Percentiles rank a stretch among this genome's conserved stretches.
phyloP scores from a whole-genome alignment of 1,284 basidiomycete genomes.

The Limonomyces culmigenus region DNA sequence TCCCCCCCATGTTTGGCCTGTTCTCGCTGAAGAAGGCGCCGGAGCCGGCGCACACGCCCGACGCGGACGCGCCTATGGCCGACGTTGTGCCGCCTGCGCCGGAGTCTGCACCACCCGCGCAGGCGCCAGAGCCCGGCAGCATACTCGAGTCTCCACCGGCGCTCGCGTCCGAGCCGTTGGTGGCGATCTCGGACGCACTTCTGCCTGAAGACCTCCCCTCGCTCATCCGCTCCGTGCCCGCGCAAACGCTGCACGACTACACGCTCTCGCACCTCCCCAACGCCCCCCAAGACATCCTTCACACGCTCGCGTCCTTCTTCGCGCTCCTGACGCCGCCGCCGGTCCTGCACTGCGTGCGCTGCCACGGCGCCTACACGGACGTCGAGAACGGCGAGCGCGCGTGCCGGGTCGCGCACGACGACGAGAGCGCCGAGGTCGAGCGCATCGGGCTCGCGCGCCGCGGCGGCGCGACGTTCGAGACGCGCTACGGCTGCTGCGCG shows the following conservation, averaged over 20 bases:
- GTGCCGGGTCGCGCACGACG: conserved; percentile 33
- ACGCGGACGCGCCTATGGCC: too few species aligned
- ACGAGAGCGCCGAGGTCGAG: conserved; percentile 34
- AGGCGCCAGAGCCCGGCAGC: too few species aligned
- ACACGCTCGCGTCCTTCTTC: conserved; percentile 36
- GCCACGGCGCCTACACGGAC: conserved; percentile 34
- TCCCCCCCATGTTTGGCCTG: too few species aligned
- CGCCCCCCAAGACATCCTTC: conserved; percentile 14
- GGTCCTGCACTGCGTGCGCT: conserved; percentile 50
- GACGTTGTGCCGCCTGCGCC: too few species aligned
- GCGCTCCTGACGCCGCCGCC: conserved; percentile 42
- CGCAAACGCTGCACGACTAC: conserved; percentile 49
- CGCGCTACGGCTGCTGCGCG: conserved; percentile 54
- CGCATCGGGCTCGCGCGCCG: conserved; percentile 14
- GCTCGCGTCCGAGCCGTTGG: too few species aligned
- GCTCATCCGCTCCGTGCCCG: conserved; percentile 36
- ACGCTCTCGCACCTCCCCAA: conserved; percentile 29
- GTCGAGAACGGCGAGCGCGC: conserved; percentile 19
- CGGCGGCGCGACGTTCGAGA: conserved; percentile 24
- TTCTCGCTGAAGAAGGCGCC: too few species aligned
- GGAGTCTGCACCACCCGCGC: too few species aligned
- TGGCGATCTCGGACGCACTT: too few species aligned
- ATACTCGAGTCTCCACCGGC: too few species aligned
- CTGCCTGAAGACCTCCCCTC: too few species aligned
- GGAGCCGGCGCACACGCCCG: too few species aligned